Evolutionary conservation across 2,329 filamentous ascomycete genomes (phyloP), one percentile per base, ranked within the genome.

Genomic region (Cryphonectria carpinicola): DNA sequence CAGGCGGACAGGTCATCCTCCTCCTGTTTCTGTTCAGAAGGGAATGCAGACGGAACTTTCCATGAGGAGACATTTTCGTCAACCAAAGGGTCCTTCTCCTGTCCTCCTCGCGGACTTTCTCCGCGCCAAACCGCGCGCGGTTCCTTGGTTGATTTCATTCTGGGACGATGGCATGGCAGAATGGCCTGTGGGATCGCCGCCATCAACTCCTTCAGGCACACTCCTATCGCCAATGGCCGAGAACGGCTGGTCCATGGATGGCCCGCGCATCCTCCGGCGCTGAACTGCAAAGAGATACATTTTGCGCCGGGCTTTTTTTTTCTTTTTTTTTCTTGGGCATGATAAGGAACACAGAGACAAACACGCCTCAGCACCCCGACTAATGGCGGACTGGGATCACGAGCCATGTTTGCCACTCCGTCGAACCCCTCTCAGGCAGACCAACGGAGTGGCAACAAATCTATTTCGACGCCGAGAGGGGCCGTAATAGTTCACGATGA

Each of bases 141-240:
- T 58, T 32, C 14, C 11, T 19, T 3, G 37, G 7, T 28, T 14
- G 35, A 25, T 37, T n/a, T 37, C 43, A 14, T 19, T 7, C 25
- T 25, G 62, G 37, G 35, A 2, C 41, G 41, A 65, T 28, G 14
- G 14, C 32, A 43, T 32, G 25, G 25, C 39, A 28, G 41, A 65
- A 32, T 49, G 11, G 43, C 41, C 35, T 49, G 64, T 56, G 49
- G 64, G 49, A 66, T 39, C 22, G 49, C 64, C 46, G 64, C 49
- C 64, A 54, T 49, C 46, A 37, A 35, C 64, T 66, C 49, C 64
- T 66, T 66, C 64, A 66, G 64, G 64, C 46, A 66, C 25, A 46
- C 28, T 39, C 37, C 39, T 28, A 6, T 39, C 39, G 5, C 37
- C 13, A 46, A 14, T n/a, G 4, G 58, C 32, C 58, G 19, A 39